phyloP scores from a whole-genome alignment of 805 yeast genomes.

The Scheffersomyces ergatensis region DNA sequence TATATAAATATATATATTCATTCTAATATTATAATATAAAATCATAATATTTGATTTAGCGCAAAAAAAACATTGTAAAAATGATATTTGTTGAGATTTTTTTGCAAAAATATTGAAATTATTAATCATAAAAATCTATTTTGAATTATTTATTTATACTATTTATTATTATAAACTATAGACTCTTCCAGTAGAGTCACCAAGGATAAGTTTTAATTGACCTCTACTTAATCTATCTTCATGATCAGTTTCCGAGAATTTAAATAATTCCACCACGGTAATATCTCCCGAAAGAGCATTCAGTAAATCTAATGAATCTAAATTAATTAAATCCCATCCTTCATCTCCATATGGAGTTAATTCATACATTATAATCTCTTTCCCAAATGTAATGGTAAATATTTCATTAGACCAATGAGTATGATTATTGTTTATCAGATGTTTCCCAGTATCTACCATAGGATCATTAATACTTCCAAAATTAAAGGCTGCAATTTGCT shows the following conservation, averaged over 20 bases:
- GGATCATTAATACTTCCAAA: slow-evolving; percentile 30
- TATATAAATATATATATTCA: no score
- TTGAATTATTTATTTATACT: neutral
- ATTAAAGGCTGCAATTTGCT: slow-evolving; percentile 16
- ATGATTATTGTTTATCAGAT: slow-evolving; percentile 22
- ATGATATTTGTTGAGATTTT: no score
- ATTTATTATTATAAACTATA: slow-evolving; percentile 17
- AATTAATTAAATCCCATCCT: slow-evolving; percentile 9
- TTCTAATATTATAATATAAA: no score
- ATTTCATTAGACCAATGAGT: slow-evolving; percentile 37
- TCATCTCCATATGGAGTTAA: slow-evolving; percentile 10
- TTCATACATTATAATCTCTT: slow-evolving; percentile 19
- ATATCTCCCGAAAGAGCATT: slow-evolving; percentile 14
- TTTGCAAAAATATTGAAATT: no score
- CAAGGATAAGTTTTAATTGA: slow-evolving; percentile 44
- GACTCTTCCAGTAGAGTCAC: slow-evolving; percentile 53
- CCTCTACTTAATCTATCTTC: slow-evolving; percentile 38
- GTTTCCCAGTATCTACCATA: slow-evolving; percentile 20
- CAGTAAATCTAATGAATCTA: slow-evolving; percentile 7
- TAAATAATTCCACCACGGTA: slow-evolving; percentile 27
- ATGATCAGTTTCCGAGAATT: slow-evolving; percentile 24
- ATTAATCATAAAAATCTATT: no score
- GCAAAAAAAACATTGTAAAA: no score
- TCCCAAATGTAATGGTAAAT: slow-evolving; percentile 21
- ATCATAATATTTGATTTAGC: no score